phyloP scores from a whole-genome alignment of 169 alveolate genomes.

The Plasmodium fragile region DNA sequence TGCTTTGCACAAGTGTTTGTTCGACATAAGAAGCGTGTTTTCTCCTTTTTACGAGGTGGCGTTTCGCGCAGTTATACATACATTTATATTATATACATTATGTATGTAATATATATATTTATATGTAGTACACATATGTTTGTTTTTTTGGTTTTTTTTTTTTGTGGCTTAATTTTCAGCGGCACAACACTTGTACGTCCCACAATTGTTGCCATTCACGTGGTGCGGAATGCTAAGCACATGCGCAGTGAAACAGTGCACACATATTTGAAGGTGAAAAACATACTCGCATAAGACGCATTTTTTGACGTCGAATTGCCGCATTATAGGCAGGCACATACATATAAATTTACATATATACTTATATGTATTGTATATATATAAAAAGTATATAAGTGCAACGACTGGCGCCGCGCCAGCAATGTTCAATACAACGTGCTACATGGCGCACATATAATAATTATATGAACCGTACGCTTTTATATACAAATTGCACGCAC shows the following conservation, averaged over 20 bases:
- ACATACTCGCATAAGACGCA: neutral
- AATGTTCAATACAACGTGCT: neutral
- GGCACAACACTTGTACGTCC: neutral
- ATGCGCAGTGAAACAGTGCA: neutral
- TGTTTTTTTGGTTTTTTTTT: no score
- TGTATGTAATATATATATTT: neutral
- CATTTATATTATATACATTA: neutral
- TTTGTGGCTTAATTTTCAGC: neutral
- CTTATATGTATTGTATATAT: neutral
- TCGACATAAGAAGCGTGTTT: neutral
- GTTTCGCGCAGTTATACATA: neutral
- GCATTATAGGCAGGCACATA: neutral
- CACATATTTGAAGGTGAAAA: neutral
- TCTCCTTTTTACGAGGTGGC: neutral
- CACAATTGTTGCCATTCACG: neutral
- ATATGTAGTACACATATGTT: neutral
- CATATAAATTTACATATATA: neutral
- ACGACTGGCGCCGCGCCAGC: neutral
- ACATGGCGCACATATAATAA: neutral
- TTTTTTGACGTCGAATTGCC: neutral
- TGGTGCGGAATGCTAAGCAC: neutral
- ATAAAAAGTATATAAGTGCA: neutral
- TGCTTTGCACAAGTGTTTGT: neutral
- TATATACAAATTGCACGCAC: neutral
- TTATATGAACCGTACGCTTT: neutral